Evolutionary conservation across 192 early-diverging fungal genomes (phyloP).

Genomic region (Coemansia sp.): DNA sequence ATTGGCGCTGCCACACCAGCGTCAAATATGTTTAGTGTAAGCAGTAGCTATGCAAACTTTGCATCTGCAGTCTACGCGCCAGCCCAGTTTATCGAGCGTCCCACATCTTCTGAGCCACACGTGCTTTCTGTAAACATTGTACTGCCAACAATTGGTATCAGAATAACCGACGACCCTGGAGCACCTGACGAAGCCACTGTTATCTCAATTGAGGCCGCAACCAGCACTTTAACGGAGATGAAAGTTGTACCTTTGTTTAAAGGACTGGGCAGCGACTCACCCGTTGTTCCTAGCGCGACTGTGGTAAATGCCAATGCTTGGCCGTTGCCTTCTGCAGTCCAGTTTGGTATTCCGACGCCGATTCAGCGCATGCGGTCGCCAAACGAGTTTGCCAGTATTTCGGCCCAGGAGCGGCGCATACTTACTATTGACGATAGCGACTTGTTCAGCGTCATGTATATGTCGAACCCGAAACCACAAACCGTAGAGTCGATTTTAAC

Average conservation of each 20-base stretch:
- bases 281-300: not conserved
- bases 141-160: constrained; percentile 41
- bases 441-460: constrained; percentile 24
- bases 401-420: constrained; percentile 14
- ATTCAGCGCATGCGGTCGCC: not conserved
- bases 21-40: not conserved
- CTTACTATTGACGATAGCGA: constrained; percentile 35
- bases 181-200: constrained; percentile 18
- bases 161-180: constrained; percentile 27
- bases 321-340: not conserved
- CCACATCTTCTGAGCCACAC: constrained; percentile 35
- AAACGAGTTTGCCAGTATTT: not conserved
- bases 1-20: not conserved
- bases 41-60: not conserved
- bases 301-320: not conserved
- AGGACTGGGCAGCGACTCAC: not conserved
- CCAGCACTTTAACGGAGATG: not conserved
- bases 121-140: constrained; percentile 38
- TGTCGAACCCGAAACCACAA: not conserved
- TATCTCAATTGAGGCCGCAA: constrained; percentile 17
- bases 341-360: not conserved
- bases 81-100: not conserved
- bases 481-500: not conserved
- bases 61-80: not conserved
- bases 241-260: not conserved